Percentiles rank a stretch among this genome's conserved stretches.
Conservation (phyloP, 2,329 filamentous ascomycete genomes). For the Epichloe elymi region DNA sequence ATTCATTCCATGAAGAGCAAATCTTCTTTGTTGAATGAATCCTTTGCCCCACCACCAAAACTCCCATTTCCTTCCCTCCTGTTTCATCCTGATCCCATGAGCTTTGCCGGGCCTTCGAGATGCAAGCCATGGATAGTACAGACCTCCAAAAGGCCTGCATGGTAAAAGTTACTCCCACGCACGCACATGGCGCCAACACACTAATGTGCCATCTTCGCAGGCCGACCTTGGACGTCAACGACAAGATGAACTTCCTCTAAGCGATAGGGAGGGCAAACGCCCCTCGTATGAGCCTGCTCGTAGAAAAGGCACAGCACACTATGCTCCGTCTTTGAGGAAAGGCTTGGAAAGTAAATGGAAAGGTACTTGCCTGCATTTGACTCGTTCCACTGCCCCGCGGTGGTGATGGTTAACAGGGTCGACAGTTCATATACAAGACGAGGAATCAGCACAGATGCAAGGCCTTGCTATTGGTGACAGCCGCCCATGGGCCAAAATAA, state of each 20-base stretch:
- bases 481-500: constrained; percentile 11
- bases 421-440: constrained; percentile 11
- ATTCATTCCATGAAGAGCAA: no score
- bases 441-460: constrained; percentile 12
- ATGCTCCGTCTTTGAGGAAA: constrained; percentile 6
- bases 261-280: constrained; percentile 5
- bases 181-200: neutral
- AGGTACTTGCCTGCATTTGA: constrained; percentile 4
- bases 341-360: constrained; percentile 9
- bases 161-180: neutral
- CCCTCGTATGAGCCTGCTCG: constrained; percentile 8
- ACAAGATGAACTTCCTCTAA: constrained; percentile 12
- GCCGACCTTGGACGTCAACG: constrained; percentile 12
- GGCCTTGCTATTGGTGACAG: constrained; percentile 10
- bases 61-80: no score
- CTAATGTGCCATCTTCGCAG: constrained; percentile 5
- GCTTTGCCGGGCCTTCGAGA: constrained; percentile 4
- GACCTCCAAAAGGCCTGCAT: constrained; percentile 2
- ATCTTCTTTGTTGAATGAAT: no score
- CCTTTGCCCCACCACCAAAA: no score
- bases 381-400: neutral
- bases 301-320: constrained; percentile 6
- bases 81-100: no score
- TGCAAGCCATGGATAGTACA: neutral
- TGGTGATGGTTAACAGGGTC: neutral